Percentiles rank a stretch among this genome's conserved stretches.
These are phyloP conservation scores for Suillus decipiens DNA, from an alignment of 768 basidiomycete species.

Conservation along the genomic window DNA sequence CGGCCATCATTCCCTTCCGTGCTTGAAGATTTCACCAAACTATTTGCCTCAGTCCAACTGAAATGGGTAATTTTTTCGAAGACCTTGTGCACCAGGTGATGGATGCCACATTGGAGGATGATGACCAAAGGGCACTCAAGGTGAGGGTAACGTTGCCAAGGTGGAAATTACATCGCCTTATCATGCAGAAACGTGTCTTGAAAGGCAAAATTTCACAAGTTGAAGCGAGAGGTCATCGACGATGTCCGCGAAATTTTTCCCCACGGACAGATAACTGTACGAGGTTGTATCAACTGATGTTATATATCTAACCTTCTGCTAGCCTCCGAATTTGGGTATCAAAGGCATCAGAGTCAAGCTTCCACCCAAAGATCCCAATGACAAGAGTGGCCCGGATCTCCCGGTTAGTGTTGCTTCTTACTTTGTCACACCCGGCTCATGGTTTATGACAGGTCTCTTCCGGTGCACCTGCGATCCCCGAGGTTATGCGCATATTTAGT, in stretches of 20 bases:
- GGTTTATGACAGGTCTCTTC: conserved; percentile 16
- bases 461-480: conserved; percentile 18
- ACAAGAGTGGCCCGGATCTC: neutral
- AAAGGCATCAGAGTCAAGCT: conserved; percentile 4
- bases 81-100: conserved; percentile 27
- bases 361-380: conserved; percentile 6
- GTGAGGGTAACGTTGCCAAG: conserved; percentile 12
- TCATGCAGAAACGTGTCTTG: too few relatives aligned
- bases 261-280: conserved; percentile 30
- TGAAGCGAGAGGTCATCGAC: conserved; percentile 30
- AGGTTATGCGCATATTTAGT: conserved; percentile 26
- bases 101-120: conserved; percentile 21
- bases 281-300: neutral
- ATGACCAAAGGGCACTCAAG: conserved; percentile 29
- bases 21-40: neutral
- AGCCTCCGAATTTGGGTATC: neutral
- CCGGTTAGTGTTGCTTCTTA: neutral
- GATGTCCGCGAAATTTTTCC: conserved; percentile 30
- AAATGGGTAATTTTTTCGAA: conserved; percentile 33
- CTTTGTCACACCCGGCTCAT: neutral
- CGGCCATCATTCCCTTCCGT: neutral
- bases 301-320: neutral
- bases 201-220: conserved; percentile 32
- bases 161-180: neutral
- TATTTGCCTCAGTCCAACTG: neutral